Conservation (phyloP, 2,329 filamentous ascomycete species). For the Periconia sp. region DNA sequence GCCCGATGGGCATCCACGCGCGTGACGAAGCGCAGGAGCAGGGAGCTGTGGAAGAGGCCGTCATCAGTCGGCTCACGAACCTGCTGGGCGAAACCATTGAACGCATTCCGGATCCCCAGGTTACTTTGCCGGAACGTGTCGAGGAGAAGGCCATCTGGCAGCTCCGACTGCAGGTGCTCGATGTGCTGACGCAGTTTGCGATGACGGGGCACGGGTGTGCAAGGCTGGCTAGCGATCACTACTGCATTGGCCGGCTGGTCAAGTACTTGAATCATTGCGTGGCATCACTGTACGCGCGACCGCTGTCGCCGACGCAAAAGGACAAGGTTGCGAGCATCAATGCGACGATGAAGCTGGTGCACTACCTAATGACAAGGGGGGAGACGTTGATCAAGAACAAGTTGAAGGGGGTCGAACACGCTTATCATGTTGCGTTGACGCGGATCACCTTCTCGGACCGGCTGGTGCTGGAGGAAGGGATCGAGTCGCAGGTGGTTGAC, state of each 20-base stretch:
- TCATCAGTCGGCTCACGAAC: constrained; percentile 65
- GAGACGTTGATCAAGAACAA: constrained; percentile 70
- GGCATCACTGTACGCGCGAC: constrained; percentile 55
- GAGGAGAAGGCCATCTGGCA: constrained; percentile 44
- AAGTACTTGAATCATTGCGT: constrained; percentile 75
- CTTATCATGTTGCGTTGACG: constrained; percentile 78
- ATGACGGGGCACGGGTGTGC: constrained; percentile 60
- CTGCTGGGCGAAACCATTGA: constrained; percentile 61
- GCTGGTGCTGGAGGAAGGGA: constrained; percentile 72
- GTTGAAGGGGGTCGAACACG: constrained; percentile 74
- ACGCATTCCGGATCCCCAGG: constrained; percentile 25
- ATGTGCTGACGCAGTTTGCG: constrained; percentile 59
- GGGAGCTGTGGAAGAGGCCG: constrained; percentile 43
- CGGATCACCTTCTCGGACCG: constrained; percentile 85
- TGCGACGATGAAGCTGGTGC: constrained; percentile 61
- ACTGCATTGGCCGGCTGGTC: constrained; percentile 73
- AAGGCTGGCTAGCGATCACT: constrained; percentile 68
- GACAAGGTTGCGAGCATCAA: constrained; percentile 58
- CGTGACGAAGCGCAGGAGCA: constrained; percentile 44
- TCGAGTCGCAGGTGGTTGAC: constrained; percentile 76
- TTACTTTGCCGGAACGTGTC: constrained; percentile 17
- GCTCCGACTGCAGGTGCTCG: constrained; percentile 50
- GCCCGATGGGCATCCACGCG: constrained; percentile 56
- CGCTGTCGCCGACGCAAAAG: constrained; percentile 37
- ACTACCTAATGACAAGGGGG: constrained; percentile 61